phyloP scores from a whole-genome alignment of 169 alveolate genomes.

The Blepharisma undulans region DNA sequence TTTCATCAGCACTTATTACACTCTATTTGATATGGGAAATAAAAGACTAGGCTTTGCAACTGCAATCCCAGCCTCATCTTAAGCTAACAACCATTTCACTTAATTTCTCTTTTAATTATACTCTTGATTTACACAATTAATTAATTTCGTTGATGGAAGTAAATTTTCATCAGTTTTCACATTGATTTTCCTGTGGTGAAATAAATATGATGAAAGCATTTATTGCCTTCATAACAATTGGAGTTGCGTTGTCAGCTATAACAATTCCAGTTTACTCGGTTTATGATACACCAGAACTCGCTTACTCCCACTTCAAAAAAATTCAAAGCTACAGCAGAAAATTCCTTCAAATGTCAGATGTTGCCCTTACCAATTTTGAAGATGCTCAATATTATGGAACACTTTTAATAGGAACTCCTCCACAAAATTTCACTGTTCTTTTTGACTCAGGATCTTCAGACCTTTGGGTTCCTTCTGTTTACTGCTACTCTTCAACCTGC shows the following conservation, averaged over 20 bases:
- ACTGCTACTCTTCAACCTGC: conserved; percentile 62
- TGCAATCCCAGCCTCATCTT: neutral
- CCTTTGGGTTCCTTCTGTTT: conserved; percentile 73
- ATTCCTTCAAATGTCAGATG: neutral
- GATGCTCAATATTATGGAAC: conserved; percentile 70
- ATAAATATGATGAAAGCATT: neutral
- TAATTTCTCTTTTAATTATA: too few relatives aligned
- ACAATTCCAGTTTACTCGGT: neutral
- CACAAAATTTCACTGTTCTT: conserved; percentile 66
- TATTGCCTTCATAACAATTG: neutral
- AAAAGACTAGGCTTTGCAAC: conserved; percentile 61
- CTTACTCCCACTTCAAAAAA: neutral
- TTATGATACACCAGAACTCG: neutral
- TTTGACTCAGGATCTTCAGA: conserved; percentile 83
- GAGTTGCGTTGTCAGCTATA: neutral
- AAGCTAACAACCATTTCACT: neutral
- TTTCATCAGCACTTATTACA: conserved; percentile 67
- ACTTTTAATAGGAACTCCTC: conserved; percentile 72
- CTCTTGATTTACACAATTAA: too few relatives aligned
- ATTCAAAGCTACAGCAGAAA: too few relatives aligned
- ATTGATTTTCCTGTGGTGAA: too few relatives aligned
- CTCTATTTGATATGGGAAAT: conserved; percentile 64
- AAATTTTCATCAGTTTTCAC: too few relatives aligned
- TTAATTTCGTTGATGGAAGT: too few relatives aligned
- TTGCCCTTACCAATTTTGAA: conserved; percentile 60